Evolutionary conservation across 2,329 filamentous ascomycete genomes (phyloP), one percentile per base, ranked within the genome.

Genomic region (Calcarisporium arbuscula): DNA sequence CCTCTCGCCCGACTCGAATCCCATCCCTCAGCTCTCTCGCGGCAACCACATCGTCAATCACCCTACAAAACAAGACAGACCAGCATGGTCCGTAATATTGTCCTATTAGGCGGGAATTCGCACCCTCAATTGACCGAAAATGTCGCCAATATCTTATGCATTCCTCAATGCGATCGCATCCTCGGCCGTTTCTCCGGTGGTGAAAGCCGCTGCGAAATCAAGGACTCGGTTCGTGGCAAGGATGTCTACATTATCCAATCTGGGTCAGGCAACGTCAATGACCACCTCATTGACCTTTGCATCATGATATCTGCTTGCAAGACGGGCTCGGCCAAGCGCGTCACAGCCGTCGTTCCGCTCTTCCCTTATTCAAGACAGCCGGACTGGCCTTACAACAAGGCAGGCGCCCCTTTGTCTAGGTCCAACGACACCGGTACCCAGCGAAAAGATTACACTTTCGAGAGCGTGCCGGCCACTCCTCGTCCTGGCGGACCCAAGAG

Each of bases 241-340:
- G 92, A 98, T 77, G 92, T 95, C 58, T 98, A 94, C 67, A 95
- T 96, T 57, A 87, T 98, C 53, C 90, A 96, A 64, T 92, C 87
- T 27, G 88, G 87, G 49, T 86, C 86, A 49, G 88, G 87, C 44
- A 85, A 84, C 52, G 86, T 95, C 64, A 98, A 98, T 58, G 92
- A 98, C 64, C 81, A 94, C 64, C 78, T 98, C 46, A 84, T 98
- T 68, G 92, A 98, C 57, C 80, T 96, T 32, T 85, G 94, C 60
- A 95, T 96, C 65, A 95, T 92, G 67, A 90, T 96, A 51, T 94
- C 87, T n/a, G 92, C 92, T 42, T 96, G 92, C 77, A 94, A 95
- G 65, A 80, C 85, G 10, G 88, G 88, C 49, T 95, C 89, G 26
- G 92, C 92, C 19, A 87, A 85, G 60, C 77, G 87, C 51, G 88